Evolutionary conservation across 352 stramenopile genomes (phyloP), one percentile per base, ranked within the genome.

Genomic region (Peronosclerospora sorghi): DNA sequence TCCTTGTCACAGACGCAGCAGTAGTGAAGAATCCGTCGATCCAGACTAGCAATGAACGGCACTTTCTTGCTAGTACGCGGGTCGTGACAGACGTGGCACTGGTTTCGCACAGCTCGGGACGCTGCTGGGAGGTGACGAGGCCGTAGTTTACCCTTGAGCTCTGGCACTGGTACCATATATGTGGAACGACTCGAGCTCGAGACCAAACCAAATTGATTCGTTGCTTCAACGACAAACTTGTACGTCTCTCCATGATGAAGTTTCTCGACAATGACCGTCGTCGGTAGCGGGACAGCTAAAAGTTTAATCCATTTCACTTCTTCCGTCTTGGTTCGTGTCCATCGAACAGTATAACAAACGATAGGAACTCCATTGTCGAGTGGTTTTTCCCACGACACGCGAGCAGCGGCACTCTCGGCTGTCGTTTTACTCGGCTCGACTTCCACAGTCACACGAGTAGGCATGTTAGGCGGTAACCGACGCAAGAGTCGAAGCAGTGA

Each of bases 211-310:
- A 91, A 91, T 19, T 68, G 54, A 48, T 91, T 91, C 7, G 76
- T 89, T 13, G 79, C 73, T 43, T 91, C 72, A 4, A 91, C 79
- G 8, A 83, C 66, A 43, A 91, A 79, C 40, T 86, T 87, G 64
- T 89, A 91, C 29, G 79, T 91, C 44, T 89, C 76, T 6, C 79
- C 79, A 28, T 87, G 74, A 27, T 65, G 46, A 19, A 91, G 45
- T 17, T 86, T 77, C 12, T 80, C 58, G 30, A 89, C 54, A 0
- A 39, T 57, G 32, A 83, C 73, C 5, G 49, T 70, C 1, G 71
- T 85, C 1, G 79, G 77, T n/a, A 88, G 51, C 9, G 75, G 75
- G 3, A 86, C 48, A 4, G 73, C 60, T 2, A 83, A 58, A 29
- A 91, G 45, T 40, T 87, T 87, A 32, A 86, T 54, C 63, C 74